Conservation (phyloP, 768 basidiomycete genomes). For the Porpolomopsis calyptriformis region DNA sequence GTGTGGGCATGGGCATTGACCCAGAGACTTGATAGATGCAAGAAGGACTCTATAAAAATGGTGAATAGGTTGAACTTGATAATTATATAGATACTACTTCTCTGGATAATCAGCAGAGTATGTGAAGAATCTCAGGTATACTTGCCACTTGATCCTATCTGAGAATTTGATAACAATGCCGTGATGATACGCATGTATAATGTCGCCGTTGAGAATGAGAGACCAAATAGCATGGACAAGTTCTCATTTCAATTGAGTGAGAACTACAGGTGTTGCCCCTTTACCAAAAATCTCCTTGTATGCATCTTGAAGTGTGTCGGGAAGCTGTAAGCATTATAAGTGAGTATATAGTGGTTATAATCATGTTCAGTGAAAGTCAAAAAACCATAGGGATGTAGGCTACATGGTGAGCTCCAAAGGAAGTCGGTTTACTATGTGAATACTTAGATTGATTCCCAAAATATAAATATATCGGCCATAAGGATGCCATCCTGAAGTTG, state of each 20-base stretch:
- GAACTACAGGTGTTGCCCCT: neutral
- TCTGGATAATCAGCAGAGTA: slow-evolving; percentile 23
- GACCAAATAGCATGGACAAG: slow-evolving; percentile 6
- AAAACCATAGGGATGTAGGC: slow-evolving; percentile 23
- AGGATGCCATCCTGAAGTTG: slow-evolving; percentile 16
- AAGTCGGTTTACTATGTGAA: slow-evolving; percentile 12
- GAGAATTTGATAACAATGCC: slow-evolving; percentile 19
- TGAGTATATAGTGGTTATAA: neutral
- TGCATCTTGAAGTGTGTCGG: slow-evolving; percentile 6
- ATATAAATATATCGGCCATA: slow-evolving; percentile 27
- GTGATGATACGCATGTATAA: slow-evolving; percentile 17
- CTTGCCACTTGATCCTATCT: slow-evolving; percentile 12
- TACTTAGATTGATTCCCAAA: slow-evolving; percentile 29
- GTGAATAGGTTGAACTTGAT: slow-evolving; percentile 3
- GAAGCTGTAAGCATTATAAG: slow-evolving; percentile 6
- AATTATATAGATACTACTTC: slow-evolving; percentile 10
- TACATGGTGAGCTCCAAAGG: slow-evolving; percentile 17
- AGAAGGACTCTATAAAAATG: slow-evolving; percentile 13
- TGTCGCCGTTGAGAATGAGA: slow-evolving; percentile 16
- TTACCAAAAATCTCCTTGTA: slow-evolving; percentile 1
- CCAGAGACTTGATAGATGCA: slow-evolving; percentile 12
- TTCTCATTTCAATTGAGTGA: slow-evolving; percentile 17
- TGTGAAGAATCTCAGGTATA: slow-evolving; percentile 14
- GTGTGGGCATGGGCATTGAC: slow-evolving; percentile 16
- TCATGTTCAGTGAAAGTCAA: neutral